phyloP scores from a whole-genome alignment of 352 stramenopile genomes.

The Elongisporangium anandrum region DNA sequence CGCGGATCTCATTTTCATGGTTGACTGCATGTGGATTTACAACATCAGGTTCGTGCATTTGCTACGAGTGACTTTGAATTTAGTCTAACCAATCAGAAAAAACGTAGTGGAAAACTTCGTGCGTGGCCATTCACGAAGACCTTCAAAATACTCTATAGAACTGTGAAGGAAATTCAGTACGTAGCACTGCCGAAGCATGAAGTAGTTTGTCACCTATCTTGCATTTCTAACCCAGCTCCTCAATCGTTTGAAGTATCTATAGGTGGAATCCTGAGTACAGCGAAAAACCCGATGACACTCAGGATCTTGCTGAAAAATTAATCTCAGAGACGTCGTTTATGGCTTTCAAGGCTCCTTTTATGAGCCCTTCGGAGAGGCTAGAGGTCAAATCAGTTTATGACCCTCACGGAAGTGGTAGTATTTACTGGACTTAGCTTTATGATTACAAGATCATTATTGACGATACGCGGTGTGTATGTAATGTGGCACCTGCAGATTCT shows the following conservation, averaged over 20 bases:
- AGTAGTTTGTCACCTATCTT: constrained; percentile 4
- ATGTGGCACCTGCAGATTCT: constrained; percentile 28
- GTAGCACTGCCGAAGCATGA: background rate
- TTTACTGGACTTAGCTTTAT: background rate
- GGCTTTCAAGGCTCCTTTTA: constrained; percentile 15
- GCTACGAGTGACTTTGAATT: background rate
- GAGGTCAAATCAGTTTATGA: constrained; percentile 21
- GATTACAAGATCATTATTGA: background rate
- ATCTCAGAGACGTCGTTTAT: constrained; percentile 21
- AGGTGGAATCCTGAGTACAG: constrained; percentile 6
- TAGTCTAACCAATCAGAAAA: background rate
- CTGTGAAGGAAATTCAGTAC: constrained; percentile 18
- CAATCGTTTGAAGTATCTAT: constrained; percentile 8
- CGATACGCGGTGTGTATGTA: background rate
- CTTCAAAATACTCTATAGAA: constrained; percentile 13
- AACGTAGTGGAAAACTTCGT: constrained; percentile 18
- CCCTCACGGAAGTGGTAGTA: constrained; percentile 13
- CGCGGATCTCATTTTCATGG: constrained; percentile 25
- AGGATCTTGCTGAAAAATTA: constrained; percentile 15
- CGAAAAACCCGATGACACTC: constrained; percentile 9
- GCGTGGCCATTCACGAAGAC: constrained; percentile 22
- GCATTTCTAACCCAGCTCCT: background rate
- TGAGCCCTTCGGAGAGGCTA: constrained; percentile 9
- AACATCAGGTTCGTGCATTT: constrained; percentile 23
- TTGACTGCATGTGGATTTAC: constrained; percentile 28